A percentile compares a stretch with the other conserved stretches of the same genome.
phyloP scores from a whole-genome alignment of 2,329 filamentous ascomycete species.

The Helicocarpus griseus region DNA sequence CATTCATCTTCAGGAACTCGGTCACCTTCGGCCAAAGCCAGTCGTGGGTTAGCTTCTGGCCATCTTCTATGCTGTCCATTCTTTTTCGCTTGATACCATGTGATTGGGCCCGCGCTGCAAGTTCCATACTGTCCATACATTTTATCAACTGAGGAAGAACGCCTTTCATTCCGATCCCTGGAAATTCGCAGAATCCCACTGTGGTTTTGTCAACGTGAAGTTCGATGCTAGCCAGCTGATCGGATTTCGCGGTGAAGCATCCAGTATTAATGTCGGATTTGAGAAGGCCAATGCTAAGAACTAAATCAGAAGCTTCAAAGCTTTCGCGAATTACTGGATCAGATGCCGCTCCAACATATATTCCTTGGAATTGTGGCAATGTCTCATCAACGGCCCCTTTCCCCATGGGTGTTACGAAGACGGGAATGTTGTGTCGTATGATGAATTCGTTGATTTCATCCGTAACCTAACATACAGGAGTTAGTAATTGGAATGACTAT shows the following conservation, averaged over 20 bases:
- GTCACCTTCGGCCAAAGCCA: slow-evolving; percentile 67
- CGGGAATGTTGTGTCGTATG: slow-evolving; percentile 63
- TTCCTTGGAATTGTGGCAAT: slow-evolving; percentile 66
- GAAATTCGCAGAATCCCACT: slow-evolving; percentile 69
- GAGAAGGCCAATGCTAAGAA: slow-evolving; percentile 35
- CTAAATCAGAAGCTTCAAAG: slow-evolving; percentile 32
- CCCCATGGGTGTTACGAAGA: slow-evolving; percentile 84
- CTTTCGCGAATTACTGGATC: slow-evolving; percentile 40
- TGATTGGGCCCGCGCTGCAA: slow-evolving; percentile 39
- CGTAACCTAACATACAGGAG: slow-evolving; percentile 44
- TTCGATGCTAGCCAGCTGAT: slow-evolving; percentile 70
- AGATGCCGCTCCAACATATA: slow-evolving; percentile 73
- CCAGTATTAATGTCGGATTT: slow-evolving; percentile 43
- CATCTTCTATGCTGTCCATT: slow-evolving; percentile 38
- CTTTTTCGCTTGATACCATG: slow-evolving; percentile 46
- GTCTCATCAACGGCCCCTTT: slow-evolving; percentile 75
- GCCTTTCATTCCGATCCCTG: slow-evolving; percentile 64
- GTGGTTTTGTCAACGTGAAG: slow-evolving; percentile 66
- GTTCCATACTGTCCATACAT: slow-evolving; percentile 46
- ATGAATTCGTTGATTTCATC: slow-evolving; percentile 64
- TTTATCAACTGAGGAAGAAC: slow-evolving; percentile 64
- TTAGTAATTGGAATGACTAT: not conserved
- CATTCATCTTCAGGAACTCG: slow-evolving; percentile 59
- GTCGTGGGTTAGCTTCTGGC: slow-evolving; percentile 38
- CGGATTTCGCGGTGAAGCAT: slow-evolving; percentile 74